Base-by-base conservation (phyloP, 164 flowering plant genomes). In the Malania oleifera region DNA sequence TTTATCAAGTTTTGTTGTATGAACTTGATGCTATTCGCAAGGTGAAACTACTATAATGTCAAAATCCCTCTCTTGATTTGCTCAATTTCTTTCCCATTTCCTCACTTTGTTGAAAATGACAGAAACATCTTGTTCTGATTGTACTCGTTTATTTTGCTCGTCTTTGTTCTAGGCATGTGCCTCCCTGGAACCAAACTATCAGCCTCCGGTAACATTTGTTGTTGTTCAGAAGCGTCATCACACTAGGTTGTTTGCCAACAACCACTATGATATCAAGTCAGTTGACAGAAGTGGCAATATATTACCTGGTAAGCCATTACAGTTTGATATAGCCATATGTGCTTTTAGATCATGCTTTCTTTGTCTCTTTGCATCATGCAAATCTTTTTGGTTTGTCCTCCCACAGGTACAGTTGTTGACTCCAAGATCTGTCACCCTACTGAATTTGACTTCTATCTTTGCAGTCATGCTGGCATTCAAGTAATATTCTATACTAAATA, bases 1-100 rank as follows among this genome's bases (percentile, higher is more conserved):
- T 90, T 56, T 87, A 87, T 70, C 95, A 90, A 72, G 97, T 90
- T 12, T 63, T 90, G 60, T 72, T 90, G 4, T 74, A 80, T 70
- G 97, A 90, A 41, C 79, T 90, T 31, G 92, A 87, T 74, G 97
- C 97, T 19, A 90, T 87, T 29, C 88, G 95, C 0, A 85, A 75
- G 93, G 97, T 87, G 66, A 57, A 34, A 23, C 5, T 31, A 9
- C 37, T 28, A 44, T 15, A n/a, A n/a, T n/a, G n/a, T n/a, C n/a
- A n/a, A 17, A 2, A 4, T 11, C 18, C 15, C 12, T 49, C 7
- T 29, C 14, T 9, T 37, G 15, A 10, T 14, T 13, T 27, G 29
- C 23, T 24, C 11, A 34, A n/a, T n/a, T 18, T 8, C 59, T 15
- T 29, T 50, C 35, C 10, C 47, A 18, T 3, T 62, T 53, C 18